A percentile compares a stretch with the other conserved stretches of the same genome.
Conservation (phyloP, 495 filamentous ascomycete species). For the Penicillium coprophilum region DNA sequence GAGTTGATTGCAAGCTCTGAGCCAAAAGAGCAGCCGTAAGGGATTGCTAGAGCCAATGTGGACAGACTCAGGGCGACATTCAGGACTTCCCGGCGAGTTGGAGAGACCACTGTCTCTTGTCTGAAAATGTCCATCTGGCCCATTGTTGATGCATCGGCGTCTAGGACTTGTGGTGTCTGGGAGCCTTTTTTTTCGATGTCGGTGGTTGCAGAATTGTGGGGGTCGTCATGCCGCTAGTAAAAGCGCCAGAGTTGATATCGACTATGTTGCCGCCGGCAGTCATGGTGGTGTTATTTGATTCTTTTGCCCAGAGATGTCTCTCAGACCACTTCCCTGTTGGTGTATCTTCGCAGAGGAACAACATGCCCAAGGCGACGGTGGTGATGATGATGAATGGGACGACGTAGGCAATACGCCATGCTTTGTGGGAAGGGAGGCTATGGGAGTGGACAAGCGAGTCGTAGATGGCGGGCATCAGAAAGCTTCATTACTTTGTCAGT, state of each 20-base stretch:
- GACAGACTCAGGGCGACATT: conserved; percentile 62
- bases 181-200: conserved; percentile 44
- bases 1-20: conserved; percentile 84
- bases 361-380: conserved; percentile 60
- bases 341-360: conserved; percentile 78
- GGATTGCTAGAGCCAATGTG: conserved; percentile 62
- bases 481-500: conserved; percentile 46
- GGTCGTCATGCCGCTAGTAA: conserved; percentile 34
- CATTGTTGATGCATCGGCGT: conserved; percentile 53
- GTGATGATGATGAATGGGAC: conserved; percentile 79
- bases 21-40: conserved; percentile 87
- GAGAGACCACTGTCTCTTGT: conserved; percentile 60
- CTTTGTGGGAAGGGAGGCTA: conserved; percentile 61
- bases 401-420: conserved; percentile 84
- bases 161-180: conserved; percentile 33
- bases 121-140: conserved; percentile 57
- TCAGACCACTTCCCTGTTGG: conserved; percentile 83
- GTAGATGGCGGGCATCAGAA: conserved; percentile 91
- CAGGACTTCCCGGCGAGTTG: conserved; percentile 59
- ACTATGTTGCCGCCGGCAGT: conserved; percentile 53
- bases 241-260: conserved; percentile 48
- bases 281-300: conserved; percentile 11
- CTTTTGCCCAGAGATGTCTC: conserved; percentile 51
- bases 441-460: conserved; percentile 67
- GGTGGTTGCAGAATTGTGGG: conserved; percentile 43